Evolutionary conservation across 306 rosid genomes (phyloP), one percentile per base, ranked within the genome.

Genomic region (Trifolium pratense): DNA sequence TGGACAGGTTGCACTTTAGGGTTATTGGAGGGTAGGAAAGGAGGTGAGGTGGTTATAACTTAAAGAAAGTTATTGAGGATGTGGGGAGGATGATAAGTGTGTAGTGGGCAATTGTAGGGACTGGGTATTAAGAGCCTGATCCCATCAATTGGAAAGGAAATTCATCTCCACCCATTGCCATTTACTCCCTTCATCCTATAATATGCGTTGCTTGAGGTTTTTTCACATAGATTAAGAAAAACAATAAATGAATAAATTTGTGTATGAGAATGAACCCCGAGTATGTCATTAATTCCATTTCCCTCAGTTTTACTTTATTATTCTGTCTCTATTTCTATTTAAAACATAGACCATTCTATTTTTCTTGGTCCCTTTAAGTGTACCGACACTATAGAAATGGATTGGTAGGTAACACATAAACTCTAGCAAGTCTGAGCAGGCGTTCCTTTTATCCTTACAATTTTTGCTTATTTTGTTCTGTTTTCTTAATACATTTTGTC

Each of bases 401-500:
- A 57, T 43, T 34, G 37, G 18, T 16, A 66, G 61, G 40, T 64
- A 43, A 21, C 62, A 42, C 29, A 56, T 56, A 12, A 48, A 37
- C 48, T 65, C 49, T 49, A 51, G 66, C 25, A 12, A 14, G 46
- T 68, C 58, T 67, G 53, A 36, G 32, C 6, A 56, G 60, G 20
- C 21, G 52, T 29, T 15, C 25, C 11, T 42, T 70, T 23, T 21
- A 18, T 10, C 53, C 46, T 26, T n/a, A 9, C 39, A 58, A 3
- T 7, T 45, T 56, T 73, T 29, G n/a, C 56, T 72, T 70, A 13
- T 40, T 31, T 52, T 8, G 36, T 58, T 80, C 18, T 36, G 45
- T 29, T 78, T 75, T 61, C 75, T 70, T 53, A 14, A 73, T 62
- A 45, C 51, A 68, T 72, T 76, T 67, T 66, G 12, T 82, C 58